These are phyloP conservation scores for Globisporangium spinosum DNA, from an alignment of 352 stramenopile species.

Conservation along the genomic window DNA sequence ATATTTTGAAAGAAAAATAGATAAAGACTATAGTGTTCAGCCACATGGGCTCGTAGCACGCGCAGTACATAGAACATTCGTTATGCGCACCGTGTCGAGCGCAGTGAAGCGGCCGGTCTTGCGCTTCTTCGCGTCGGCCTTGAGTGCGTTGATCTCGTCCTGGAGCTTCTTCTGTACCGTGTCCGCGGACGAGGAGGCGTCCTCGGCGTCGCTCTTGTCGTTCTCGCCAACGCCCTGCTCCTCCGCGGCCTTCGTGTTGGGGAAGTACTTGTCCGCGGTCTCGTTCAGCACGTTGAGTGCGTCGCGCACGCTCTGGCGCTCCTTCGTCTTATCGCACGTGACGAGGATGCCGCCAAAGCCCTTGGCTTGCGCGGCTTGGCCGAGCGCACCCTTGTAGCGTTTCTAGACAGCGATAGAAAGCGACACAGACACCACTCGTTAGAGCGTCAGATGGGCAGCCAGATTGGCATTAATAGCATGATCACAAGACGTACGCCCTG, in stretches of 20 bases:
- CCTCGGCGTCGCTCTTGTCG: conserved; percentile 14
- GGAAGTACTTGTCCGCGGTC: conserved; percentile 60
- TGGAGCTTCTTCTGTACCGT: conserved; percentile 66
- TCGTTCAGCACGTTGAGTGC: conserved; percentile 77
- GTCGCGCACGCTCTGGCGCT: conserved; percentile 66
- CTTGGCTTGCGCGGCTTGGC: conserved; percentile 51
- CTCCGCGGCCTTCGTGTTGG: conserved; percentile 13
- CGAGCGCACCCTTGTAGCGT: conserved; percentile 53
- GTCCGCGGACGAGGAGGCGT: conserved; percentile 17
- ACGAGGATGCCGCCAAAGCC: conserved; percentile 57
- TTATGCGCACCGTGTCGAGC: conserved; percentile 41
- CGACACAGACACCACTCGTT: background rate
- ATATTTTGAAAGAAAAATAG: background rate
- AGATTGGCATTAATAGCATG: background rate
- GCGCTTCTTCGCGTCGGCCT: conserved; percentile 49
- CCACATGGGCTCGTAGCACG: background rate
- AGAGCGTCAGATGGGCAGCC: background rate
- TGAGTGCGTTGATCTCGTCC: conserved; percentile 61
- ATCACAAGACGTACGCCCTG: conserved; percentile 8
- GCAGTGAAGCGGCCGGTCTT: conserved; percentile 67
- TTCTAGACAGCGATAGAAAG: conserved; percentile 27
- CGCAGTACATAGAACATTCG: background rate
- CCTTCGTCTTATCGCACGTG: conserved; percentile 75
- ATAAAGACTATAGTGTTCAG: background rate
- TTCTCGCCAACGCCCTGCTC: conserved; percentile 23